These are phyloP conservation scores for Penstemon davidsonii DNA, from an alignment of 257 asterid species.

Conservation along the genomic window DNA sequence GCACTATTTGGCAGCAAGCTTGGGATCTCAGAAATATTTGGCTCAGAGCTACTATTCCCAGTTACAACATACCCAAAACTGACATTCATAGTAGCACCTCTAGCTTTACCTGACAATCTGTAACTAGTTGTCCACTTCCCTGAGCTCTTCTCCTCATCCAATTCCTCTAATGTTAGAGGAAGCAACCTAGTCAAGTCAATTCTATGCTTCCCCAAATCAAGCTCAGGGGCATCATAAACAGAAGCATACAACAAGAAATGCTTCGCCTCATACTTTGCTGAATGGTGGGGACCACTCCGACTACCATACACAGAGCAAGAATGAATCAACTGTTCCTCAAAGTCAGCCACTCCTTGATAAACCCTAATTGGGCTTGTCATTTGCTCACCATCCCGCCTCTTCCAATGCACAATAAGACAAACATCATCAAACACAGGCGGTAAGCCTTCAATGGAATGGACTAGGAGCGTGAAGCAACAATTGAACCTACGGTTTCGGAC, in stretches of 20 bases:
- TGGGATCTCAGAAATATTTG: slow-evolving; percentile 35
- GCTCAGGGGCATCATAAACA: slow-evolving; percentile 64
- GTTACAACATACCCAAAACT: slow-evolving; percentile 70
- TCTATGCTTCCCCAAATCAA: slow-evolving; percentile 88
- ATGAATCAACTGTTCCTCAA: slow-evolving; percentile 75
- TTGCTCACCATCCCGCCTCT: slow-evolving; percentile 74
- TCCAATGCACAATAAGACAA: slow-evolving; percentile 80
- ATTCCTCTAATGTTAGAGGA: slow-evolving; percentile 85
- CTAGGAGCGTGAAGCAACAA: slow-evolving; percentile 74
- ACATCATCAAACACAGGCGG: slow-evolving; percentile 57
- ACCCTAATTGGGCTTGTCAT: slow-evolving; percentile 63
- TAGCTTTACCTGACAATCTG: slow-evolving; percentile 78
- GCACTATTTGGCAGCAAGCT: slow-evolving; percentile 38
- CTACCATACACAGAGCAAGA: slow-evolving; percentile 74
- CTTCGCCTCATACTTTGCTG: slow-evolving; percentile 85
- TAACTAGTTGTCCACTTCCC: slow-evolving; percentile 98
- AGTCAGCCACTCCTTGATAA: slow-evolving; percentile 62
- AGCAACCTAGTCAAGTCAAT: slow-evolving; percentile 88
- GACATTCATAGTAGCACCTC: slow-evolving; percentile 74
- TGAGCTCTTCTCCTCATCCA: slow-evolving; percentile 80
- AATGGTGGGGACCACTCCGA: slow-evolving; percentile 77
- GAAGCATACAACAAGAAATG: slow-evolving; percentile 78
- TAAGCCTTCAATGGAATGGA: slow-evolving; percentile 76
- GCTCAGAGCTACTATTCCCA: slow-evolving; percentile 41
- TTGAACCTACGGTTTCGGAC: slow-evolving; percentile 63